These are phyloP conservation scores for Penicillium sp. DNA, from an alignment of 2,329 filamentous ascomycete species.

Conservation along the genomic window DNA sequence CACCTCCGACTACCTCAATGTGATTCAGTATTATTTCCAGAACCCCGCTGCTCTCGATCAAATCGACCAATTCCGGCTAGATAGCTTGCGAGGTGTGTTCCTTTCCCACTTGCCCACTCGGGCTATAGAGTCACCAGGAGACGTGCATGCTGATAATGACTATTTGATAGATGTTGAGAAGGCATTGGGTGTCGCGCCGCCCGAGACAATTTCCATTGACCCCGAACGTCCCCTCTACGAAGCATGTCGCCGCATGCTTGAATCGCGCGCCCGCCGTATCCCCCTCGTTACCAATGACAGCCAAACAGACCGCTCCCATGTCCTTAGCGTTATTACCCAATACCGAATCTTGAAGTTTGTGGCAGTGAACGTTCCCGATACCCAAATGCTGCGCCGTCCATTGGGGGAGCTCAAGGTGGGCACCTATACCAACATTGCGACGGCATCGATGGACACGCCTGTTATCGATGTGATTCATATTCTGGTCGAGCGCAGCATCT, in stretches of 20 bases:
- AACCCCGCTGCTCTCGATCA: constrained; percentile 85
- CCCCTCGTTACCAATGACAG: constrained; percentile 91
- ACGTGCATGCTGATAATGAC: neutral
- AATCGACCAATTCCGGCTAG: constrained; percentile 90
- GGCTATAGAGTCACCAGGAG: neutral
- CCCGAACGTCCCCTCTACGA: constrained; percentile 89
- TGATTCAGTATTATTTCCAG: constrained; percentile 99
- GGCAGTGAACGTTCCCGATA: constrained; percentile 88
- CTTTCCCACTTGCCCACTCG: neutral
- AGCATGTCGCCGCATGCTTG: constrained; percentile 89
- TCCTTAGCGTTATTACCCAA: constrained; percentile 95
- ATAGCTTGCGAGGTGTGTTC: constrained; percentile 77
- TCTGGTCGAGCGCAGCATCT: constrained; percentile 91
- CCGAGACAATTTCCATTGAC: constrained; percentile 95
- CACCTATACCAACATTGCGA: constrained; percentile 77
- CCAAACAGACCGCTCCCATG: constrained; percentile 86
- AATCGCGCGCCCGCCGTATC: constrained; percentile 88
- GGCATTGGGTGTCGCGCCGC: constrained; percentile 83
- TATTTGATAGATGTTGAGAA: constrained; percentile 77
- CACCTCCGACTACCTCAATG: constrained; percentile 96
- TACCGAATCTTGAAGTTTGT: constrained; percentile 99
- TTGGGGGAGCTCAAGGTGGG: constrained; percentile 81
- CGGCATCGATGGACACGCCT: constrained; percentile 81
- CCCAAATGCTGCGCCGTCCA: constrained; percentile 82
- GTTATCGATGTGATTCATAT: constrained; percentile 93